A percentile compares a stretch with the other conserved stretches of the same genome.
Conservation (phyloP, 306 rosid species). For the Clitoria ternatea region DNA sequence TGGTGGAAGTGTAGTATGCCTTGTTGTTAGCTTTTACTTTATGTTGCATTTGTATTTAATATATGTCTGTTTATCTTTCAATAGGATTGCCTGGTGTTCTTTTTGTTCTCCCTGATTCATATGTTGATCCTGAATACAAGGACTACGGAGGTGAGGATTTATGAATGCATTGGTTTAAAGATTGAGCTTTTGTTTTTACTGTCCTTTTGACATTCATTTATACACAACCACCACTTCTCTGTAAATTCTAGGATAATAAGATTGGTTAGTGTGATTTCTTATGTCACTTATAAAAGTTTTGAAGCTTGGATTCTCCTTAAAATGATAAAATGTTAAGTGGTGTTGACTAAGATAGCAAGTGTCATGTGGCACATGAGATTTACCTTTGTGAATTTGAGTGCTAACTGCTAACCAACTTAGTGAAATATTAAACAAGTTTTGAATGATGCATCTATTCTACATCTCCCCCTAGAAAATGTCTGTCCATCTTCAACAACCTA, state of each 20-base stretch:
- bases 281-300: background rate
- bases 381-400: background rate
- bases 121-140: conserved; percentile 75
- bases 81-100: conserved; percentile 71
- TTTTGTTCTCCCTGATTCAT: conserved; percentile 82
- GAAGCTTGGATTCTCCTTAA: background rate
- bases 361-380: background rate
- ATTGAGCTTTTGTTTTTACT: background rate
- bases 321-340: background rate
- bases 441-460: background rate
- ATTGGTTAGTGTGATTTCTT: conserved; percentile 14
- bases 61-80: background rate
- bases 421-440: background rate
- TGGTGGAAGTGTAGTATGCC: background rate
- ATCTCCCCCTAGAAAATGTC: no score
- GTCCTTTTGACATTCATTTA: background rate
- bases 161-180: background rate
- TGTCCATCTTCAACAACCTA: conserved; percentile 13
- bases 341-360: background rate
- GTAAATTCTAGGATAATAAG: background rate
- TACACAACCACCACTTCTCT: background rate
- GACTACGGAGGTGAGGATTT: conserved; percentile 79
- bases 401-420: background rate
- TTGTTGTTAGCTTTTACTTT: background rate
- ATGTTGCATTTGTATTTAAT: background rate